Evolutionary conservation across 2,329 filamentous ascomycete species (phyloP).

Genomic region (Colletotrichum lupini): DNA sequence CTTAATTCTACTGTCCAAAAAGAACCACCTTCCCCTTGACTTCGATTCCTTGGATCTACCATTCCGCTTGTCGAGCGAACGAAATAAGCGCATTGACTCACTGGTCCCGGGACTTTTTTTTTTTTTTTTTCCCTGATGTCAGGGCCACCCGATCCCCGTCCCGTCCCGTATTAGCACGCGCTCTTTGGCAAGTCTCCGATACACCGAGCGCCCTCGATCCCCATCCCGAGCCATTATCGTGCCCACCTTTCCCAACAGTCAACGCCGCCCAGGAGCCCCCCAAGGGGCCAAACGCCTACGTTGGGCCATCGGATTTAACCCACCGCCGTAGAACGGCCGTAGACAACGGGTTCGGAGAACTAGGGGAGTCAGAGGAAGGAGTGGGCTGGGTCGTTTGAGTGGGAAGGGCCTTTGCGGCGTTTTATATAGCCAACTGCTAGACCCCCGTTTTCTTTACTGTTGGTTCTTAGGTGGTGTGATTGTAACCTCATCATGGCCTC

Average conservation of each 20-base stretch:
- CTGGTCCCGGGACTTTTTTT: neutral
- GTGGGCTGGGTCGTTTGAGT: neutral
- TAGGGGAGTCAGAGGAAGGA: neutral
- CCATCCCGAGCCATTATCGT: conserved; percentile 28
- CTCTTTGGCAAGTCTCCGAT: conserved; percentile 16
- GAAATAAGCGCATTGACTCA: neutral
- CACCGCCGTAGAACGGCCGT: neutral
- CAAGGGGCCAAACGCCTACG: neutral
- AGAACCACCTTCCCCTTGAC: neutral
- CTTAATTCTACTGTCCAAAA: neutral
- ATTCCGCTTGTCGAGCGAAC: neutral
- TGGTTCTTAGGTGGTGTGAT: conserved; percentile 11
- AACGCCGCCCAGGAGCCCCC: neutral
- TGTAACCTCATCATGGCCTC: conserved; percentile 28
- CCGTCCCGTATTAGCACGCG: conserved; percentile 3
- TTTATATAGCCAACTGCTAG: conserved; percentile 8
- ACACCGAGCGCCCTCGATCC: conserved; percentile 2
- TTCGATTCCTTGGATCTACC: neutral
- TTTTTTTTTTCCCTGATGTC: neutral
- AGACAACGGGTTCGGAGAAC: neutral
- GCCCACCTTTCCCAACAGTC: conserved; percentile 5
- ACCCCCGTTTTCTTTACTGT: neutral
- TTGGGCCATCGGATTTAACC: neutral
- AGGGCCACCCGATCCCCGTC: neutral
- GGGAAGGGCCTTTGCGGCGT: neutral